Conservation (phyloP, 23 red algal species). For the Agarophyton chilense region DNA sequence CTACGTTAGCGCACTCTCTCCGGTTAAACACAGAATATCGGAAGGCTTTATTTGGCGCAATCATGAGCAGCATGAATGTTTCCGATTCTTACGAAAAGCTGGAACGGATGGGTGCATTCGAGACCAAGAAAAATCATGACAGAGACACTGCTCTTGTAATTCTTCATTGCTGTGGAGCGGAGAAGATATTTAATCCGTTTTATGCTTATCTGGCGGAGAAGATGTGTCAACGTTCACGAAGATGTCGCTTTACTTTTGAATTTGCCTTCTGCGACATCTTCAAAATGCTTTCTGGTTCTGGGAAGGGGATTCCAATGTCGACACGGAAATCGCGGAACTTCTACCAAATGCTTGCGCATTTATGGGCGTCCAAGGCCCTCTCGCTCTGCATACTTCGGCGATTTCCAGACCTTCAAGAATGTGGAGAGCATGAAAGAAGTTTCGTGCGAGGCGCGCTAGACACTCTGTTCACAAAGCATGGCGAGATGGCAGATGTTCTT, state of each 20-base stretch:
- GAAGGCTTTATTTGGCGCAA: conserved; percentile 31
- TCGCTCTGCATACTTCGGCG: conserved; percentile 34
- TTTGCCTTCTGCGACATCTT: conserved; percentile 66
- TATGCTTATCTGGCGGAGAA: conserved; percentile 39
- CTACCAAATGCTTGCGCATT: conserved; percentile 28
- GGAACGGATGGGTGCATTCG: conserved; percentile 43
- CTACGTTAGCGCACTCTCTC: conserved; percentile 33
- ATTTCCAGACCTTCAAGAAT: conserved; percentile 34
- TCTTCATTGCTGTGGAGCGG: conserved; percentile 54
- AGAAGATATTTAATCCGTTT: conserved; percentile 68
- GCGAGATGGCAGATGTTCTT: not conserved
- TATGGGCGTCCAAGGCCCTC: conserved; percentile 33
- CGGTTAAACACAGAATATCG: conserved; percentile 51
- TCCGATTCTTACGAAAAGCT: conserved; percentile 38
- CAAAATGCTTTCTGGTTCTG: conserved; percentile 11
- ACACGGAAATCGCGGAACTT: conserved; percentile 36
- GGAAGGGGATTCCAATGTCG: conserved; percentile 27
- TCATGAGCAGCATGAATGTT: conserved; percentile 52
- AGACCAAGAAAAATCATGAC: conserved; percentile 34
- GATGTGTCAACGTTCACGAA: conserved; percentile 29
- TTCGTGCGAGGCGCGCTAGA: not conserved
- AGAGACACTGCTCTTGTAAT: conserved; percentile 56
- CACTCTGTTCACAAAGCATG: conserved; percentile 35
- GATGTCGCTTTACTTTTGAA: conserved; percentile 43
- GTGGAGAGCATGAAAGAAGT: conserved; percentile 22